Base-by-base conservation (phyloP, 2,329 filamentous ascomycete species). In the Fonsecaea pedrosoi region DNA sequence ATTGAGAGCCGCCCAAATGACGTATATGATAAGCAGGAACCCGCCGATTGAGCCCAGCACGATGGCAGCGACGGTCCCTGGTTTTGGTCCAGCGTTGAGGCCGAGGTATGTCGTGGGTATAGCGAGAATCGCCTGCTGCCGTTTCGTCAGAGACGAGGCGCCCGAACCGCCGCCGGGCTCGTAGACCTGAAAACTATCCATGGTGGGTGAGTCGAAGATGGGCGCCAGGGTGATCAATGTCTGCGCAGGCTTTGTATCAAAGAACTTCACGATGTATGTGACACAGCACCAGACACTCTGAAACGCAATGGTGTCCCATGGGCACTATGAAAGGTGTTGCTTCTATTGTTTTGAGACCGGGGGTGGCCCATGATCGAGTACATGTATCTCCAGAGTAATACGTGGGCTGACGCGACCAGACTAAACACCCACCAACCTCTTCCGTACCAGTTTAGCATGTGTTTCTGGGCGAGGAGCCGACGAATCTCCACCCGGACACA, bases 21-120 rank as follows among this genome's bases (percentile, higher is more conserved):
- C 72, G 75, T 82, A 82, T 35, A 87, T 75, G 18, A 86, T 67
- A 40, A 88, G 77, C 34, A 87, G 73, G 74, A 87, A 84, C 59
- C 81, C 85, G 34, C 76, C 79, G 57, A 83, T 77, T 54, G 80
- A 77, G 65, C 81, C 82, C 58, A 83, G 75, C 7, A 82, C 79
- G 66, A 83, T 81, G 71, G 76, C 82, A 13, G 75, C 81, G n/a
- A 83, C 75, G 58, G 77, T 75, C 64, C 78, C 81, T 0, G 82
- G 83, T 1, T 80, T 48, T 0, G 86, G 86, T 6, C 85, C 83
- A 25, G 78, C 73, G 73, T 84, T 76, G 53, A 86, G 78, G 61
- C 81, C 79, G 55, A 82, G 80, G 77, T 90, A 90, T 71, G 86
- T 86, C 25, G 85, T 82, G 1, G 88, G 87, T 71, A 90, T 87